Conservation (phyloP, 805 yeast species). For the Hagleromyces aurorensis region DNA sequence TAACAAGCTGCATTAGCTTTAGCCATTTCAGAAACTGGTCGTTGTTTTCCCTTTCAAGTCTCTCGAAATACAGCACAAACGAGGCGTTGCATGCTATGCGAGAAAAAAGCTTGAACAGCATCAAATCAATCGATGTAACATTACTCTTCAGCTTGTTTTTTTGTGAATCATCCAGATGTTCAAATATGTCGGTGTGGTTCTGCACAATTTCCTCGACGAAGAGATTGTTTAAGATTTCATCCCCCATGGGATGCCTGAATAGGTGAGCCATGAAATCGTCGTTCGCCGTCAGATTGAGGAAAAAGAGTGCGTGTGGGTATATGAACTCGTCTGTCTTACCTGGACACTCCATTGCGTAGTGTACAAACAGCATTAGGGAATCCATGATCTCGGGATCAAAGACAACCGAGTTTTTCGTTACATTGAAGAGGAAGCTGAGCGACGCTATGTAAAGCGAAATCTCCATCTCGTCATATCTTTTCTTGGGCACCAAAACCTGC, state of each 20-base stretch:
- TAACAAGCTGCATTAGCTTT: conserved; percentile 27
- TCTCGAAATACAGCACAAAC: conserved; percentile 25
- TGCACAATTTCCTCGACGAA: conserved; percentile 12
- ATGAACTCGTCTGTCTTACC: conserved; percentile 7
- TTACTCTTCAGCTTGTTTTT: conserved; percentile 3
- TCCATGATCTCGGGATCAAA: conserved; percentile 18
- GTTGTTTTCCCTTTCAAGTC: conserved; percentile 8
- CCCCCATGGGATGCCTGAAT: conserved; percentile 14
- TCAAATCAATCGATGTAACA: conserved; percentile 14
- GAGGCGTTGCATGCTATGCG: conserved; percentile 32
- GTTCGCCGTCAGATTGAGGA: conserved; percentile 16
- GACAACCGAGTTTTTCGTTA: conserved; percentile 12
- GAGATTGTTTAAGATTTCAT: conserved; percentile 13
- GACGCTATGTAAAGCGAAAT: conserved; percentile 14
- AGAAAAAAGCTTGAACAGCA: conserved; percentile 24
- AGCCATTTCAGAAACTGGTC: conserved; percentile 14
- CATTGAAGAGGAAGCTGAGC: conserved; percentile 20
- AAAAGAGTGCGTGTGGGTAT: conserved; percentile 16
- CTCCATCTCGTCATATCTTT: conserved; percentile 17
- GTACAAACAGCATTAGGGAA: conserved; percentile 13
- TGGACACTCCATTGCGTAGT: conserved; percentile 15
- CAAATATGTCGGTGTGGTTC: conserved; percentile 11
- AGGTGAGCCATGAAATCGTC: conserved; percentile 23
- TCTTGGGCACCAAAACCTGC: conserved; percentile 2
- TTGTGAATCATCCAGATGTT: conserved; percentile 2